These are phyloP conservation scores for Arachnomyces sp. DNA, from an alignment of 2,329 filamentous ascomycete species.

Conservation along the genomic window DNA sequence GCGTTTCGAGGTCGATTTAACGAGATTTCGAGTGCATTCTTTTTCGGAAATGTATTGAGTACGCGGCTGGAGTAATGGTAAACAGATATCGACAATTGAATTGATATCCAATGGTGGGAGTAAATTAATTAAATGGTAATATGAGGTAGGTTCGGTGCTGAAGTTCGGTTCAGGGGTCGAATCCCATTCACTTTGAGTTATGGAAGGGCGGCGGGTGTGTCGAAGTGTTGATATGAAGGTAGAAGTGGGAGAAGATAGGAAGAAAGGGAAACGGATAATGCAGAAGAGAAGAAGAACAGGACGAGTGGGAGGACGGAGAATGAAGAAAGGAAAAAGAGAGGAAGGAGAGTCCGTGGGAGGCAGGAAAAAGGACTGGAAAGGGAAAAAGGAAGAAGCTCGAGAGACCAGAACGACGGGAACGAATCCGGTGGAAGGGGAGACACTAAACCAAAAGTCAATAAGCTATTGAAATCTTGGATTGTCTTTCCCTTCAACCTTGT, in stretches of 20 bases:
- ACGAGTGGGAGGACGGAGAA: conserved; percentile 10
- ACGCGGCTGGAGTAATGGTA: too few relatives aligned
- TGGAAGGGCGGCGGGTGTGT: too few relatives aligned
- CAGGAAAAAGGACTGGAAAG: conserved; percentile 19
- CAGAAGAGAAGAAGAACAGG: conserved; percentile 19
- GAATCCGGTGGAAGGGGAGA: conserved; percentile 28
- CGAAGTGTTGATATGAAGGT: conserved; percentile 7
- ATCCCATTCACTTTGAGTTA: too few relatives aligned
- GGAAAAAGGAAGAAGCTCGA: conserved; percentile 20
- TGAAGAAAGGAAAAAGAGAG: conserved; percentile 5
- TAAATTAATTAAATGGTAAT: too few relatives aligned
- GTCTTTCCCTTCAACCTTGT: conserved; percentile 8
- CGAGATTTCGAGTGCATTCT: conserved; percentile 9
- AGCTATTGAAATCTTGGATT: conserved; percentile 8
- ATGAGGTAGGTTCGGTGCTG: too few relatives aligned
- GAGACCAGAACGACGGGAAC: conserved; percentile 29
- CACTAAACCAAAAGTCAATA: conserved; percentile 18
- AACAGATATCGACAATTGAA: too few relatives aligned
- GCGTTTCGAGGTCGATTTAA: conserved; percentile 6
- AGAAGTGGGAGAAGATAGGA: conserved; percentile 18
- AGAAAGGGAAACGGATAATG: conserved; percentile 13
- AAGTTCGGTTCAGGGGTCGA: too few relatives aligned
- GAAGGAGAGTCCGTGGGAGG: conserved; percentile 1
- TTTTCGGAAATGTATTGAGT: neutral
- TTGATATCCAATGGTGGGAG: too few relatives aligned